Percentiles rank a stretch among this genome's conserved stretches.
These are phyloP conservation scores for Aspergillus quadricinctus DNA, from an alignment of 2,329 filamentous ascomycete species.

Conservation along the genomic window DNA sequence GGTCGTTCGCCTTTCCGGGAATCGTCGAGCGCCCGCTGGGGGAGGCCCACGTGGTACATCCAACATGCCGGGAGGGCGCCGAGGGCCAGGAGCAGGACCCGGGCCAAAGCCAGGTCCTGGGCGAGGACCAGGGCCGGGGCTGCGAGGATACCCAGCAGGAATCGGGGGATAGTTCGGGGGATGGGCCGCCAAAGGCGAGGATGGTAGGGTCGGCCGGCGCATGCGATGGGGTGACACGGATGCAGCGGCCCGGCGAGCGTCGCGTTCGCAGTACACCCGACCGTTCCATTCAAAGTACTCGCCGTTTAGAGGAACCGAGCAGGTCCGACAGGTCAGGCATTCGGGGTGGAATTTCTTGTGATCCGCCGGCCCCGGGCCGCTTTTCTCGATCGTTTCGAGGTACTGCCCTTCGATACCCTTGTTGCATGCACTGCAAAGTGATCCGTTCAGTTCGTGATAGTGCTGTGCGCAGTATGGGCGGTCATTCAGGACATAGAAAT, in stretches of 20 bases:
- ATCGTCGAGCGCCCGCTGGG: constrained; percentile 33
- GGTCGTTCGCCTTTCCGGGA: constrained; percentile 48
- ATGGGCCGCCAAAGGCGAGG: constrained; percentile 31
- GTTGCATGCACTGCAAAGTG: constrained; percentile 74
- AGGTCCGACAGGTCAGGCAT: constrained; percentile 78
- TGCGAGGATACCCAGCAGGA: constrained; percentile 10
- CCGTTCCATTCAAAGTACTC: constrained; percentile 90
- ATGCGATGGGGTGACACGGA: constrained; percentile 33
- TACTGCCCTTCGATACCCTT: constrained; percentile 91
- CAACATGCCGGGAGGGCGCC: constrained; percentile 18
- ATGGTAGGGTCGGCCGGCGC: constrained; percentile 30
- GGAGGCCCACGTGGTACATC: constrained; percentile 22
- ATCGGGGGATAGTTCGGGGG: constrained; percentile 20
- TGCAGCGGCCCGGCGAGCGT: constrained; percentile 62
- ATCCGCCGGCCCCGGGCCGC: constrained; percentile 27
- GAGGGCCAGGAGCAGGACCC: constrained; percentile 15
- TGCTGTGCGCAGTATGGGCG: constrained; percentile 86
- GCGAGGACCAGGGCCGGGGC: constrained; percentile 6
- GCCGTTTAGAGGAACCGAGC: constrained; percentile 66
- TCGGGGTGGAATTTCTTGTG: constrained; percentile 76
- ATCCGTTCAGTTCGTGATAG: constrained; percentile 88
- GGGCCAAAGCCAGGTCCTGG: constrained; percentile 10
- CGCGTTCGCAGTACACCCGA: constrained; percentile 77
- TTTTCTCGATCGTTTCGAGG: constrained; percentile 66
- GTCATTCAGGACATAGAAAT: constrained; percentile 89